Conservation (phyloP, 1,139 yeast genomes). For the Saccharomyces hybrid region DNA sequence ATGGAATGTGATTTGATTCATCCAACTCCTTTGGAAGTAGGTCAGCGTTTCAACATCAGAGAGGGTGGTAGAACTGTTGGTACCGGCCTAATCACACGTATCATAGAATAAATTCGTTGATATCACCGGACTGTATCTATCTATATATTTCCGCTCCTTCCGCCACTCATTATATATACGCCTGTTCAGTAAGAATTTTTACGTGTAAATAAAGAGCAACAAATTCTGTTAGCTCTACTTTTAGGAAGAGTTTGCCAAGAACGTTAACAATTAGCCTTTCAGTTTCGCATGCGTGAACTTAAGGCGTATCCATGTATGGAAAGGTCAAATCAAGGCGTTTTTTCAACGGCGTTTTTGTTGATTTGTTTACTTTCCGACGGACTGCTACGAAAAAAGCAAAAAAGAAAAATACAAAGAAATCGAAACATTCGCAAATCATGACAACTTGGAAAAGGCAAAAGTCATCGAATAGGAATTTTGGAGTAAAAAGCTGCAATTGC, state of each 20-base stretch:
- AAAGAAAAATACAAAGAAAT: no score
- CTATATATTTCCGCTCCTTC: background rate
- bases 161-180: background rate
- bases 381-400: background rate
- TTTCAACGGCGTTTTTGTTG: background rate
- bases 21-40: no score
- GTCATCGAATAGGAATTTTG: background rate
- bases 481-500: background rate
- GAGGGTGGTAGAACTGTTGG: no score
- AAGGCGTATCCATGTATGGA: background rate
- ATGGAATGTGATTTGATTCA: no score
- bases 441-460: background rate
- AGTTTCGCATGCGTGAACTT: background rate
- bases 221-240: background rate
- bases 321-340: background rate
- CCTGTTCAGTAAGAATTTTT: background rate
- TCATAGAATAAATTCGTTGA: no score
- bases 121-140: no score
- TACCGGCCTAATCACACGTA: no score
- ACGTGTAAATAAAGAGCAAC: slow-evolving; percentile 1
- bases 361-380: background rate
- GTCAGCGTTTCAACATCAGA: no score
- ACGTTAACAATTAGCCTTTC: no score
- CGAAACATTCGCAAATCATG: background rate
- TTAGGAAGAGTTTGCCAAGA: background rate